phyloP scores from a whole-genome alignment of 306 rosid genomes.

The Prunus kanzakura region DNA sequence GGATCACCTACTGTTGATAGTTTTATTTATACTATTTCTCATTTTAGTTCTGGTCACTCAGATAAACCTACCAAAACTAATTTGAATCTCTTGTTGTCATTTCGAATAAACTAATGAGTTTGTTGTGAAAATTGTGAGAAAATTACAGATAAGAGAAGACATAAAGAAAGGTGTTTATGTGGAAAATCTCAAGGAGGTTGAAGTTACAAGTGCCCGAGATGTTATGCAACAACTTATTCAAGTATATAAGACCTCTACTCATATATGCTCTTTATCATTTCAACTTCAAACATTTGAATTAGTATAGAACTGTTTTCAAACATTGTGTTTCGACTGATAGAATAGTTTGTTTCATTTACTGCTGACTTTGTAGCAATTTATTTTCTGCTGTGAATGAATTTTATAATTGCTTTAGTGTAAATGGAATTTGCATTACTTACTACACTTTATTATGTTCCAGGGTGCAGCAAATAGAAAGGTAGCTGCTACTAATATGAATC shows the following conservation, averaged over 20 bases:
- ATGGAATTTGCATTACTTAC: neutral
- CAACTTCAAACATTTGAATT: neutral
- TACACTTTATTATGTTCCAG: constrained; percentile 36
- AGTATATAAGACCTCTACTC: constrained; percentile 36
- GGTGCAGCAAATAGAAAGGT: constrained; percentile 95
- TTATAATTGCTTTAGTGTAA: neutral
- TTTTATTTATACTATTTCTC: neutral
- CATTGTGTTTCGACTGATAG: neutral
- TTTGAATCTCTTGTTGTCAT: too few species aligned
- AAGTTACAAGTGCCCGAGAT: constrained; percentile 87
- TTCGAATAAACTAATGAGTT: neutral
- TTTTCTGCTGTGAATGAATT: neutral
- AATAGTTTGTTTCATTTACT: neutral
- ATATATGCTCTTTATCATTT: neutral
- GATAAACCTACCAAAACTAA: neutral
- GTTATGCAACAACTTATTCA: constrained; percentile 87
- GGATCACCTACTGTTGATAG: constrained; percentile 9
- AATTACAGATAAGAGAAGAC: constrained; percentile 85
- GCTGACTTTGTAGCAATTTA: neutral
- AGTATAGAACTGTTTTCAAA: neutral
- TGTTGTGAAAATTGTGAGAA: constrained; percentile 5
- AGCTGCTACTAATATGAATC: constrained; percentile 97
- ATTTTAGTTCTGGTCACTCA: neutral
- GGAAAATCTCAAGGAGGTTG: constrained; percentile 89
- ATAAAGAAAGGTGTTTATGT: constrained; percentile 90